These are phyloP conservation scores for Cystofilobasidium bisporidii DNA, from an alignment of 768 basidiomycete genomes.

Conservation along the genomic window DNA sequence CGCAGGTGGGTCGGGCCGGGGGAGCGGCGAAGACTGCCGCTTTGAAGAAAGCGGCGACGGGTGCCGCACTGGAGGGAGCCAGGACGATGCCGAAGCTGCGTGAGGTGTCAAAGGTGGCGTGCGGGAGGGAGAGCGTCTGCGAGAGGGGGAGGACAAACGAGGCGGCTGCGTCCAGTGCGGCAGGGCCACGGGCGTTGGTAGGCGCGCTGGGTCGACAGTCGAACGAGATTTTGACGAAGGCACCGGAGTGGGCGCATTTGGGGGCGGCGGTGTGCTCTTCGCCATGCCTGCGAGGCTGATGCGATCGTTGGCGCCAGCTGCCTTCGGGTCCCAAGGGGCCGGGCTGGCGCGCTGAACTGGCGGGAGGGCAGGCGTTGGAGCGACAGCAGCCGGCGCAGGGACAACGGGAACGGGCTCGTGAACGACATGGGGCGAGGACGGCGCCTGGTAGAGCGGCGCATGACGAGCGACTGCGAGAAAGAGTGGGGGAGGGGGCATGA, in stretches of 20 bases:
- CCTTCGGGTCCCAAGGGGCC: background rate
- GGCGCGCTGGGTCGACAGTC: no score
- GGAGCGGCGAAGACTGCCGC: no score
- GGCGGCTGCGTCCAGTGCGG: no score
- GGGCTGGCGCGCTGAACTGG: background rate
- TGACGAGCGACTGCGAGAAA: background rate
- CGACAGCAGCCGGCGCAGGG: background rate
- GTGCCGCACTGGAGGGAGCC: no score
- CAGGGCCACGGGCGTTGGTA: no score
- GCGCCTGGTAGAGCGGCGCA: background rate
- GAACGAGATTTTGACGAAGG: no score
- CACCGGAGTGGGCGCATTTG: background rate
- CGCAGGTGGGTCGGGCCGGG: no score
- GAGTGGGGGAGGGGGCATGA: background rate
- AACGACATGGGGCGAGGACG: background rate
- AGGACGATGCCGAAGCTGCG: no score
- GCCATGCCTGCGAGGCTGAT: background rate
- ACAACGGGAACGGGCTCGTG: background rate
- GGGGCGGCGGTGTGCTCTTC: background rate
- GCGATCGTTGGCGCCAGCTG: background rate
- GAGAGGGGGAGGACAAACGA: no score
- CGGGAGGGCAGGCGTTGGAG: background rate
- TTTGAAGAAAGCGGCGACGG: no score
- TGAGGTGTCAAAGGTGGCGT: no score
- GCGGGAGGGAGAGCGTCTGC: no score